These are phyloP conservation scores for Parasarocladium wereldwijsianum DNA, from an alignment of 2,329 filamentous ascomycete species.

Conservation along the genomic window DNA sequence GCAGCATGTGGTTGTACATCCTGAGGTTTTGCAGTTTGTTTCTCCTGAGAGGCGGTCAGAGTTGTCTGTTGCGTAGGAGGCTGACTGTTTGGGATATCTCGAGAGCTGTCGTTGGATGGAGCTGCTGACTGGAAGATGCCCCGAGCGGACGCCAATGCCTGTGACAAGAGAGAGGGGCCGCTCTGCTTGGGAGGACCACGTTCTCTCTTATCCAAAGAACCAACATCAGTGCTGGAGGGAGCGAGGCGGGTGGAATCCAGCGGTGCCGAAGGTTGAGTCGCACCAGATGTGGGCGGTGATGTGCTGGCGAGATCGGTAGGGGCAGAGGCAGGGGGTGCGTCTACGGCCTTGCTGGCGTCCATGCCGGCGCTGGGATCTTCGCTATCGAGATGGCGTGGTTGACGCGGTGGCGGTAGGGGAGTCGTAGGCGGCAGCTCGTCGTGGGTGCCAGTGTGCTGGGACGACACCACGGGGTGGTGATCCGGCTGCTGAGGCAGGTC, in stretches of 20 bases:
- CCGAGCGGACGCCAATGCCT: conserved; percentile 43
- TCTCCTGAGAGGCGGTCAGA: not conserved
- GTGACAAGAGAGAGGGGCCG: conserved; percentile 40
- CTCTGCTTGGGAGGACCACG: conserved; percentile 24
- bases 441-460: conserved; percentile 21
- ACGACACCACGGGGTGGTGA: no score
- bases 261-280: conserved; percentile 21
- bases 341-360: no score
- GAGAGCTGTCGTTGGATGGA: no score
- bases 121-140: no score
- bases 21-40: no score
- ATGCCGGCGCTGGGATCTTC: no score
- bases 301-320: conserved; percentile 4
- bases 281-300: conserved; percentile 18
- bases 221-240: not conserved
- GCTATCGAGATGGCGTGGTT: no score
- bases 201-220: conserved; percentile 1
- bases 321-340: conserved; percentile 4
- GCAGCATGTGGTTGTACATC: no score
- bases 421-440: conserved; percentile 28
- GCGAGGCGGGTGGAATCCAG: not conserved
- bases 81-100: conserved; percentile 11
- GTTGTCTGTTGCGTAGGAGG: not conserved
- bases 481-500: no score
- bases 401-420: no score